Evolutionary conservation across 1,284 basidiomycete genomes (phyloP).

Genomic region (Irpex sp.): DNA sequence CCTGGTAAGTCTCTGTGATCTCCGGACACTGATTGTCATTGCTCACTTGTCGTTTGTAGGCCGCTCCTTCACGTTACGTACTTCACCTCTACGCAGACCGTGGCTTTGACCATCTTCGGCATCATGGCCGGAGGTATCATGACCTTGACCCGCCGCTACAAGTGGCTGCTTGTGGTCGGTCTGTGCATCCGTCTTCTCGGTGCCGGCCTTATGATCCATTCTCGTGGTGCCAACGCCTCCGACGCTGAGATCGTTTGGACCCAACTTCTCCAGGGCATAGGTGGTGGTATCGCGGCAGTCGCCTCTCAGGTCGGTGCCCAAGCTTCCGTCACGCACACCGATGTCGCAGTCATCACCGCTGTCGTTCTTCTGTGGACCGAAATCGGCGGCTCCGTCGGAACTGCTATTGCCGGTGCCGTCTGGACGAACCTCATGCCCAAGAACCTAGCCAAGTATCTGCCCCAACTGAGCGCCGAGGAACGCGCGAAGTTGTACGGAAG

Average conservation of each 20-base stretch:
- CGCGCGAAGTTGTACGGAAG: conserved; percentile 44
- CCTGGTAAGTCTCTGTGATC: conserved; percentile 35
- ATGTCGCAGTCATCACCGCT: conserved; percentile 82
- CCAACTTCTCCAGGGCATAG: conserved; percentile 75
- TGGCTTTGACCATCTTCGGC: conserved; percentile 64
- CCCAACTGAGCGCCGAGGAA: conserved; percentile 35
- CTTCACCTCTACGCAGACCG: conserved; percentile 53
- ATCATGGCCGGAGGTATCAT: conserved; percentile 58
- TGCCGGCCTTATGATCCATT: conserved; percentile 71
- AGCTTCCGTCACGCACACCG: conserved; percentile 70
- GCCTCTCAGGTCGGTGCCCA: conserved; percentile 76
- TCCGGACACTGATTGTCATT: neutral
- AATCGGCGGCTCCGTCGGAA: conserved; percentile 74
- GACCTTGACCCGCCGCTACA: conserved; percentile 54
- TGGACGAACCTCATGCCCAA: conserved; percentile 61
- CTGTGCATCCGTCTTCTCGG: conserved; percentile 69
- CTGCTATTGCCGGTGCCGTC: conserved; percentile 58
- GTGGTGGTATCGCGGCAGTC: conserved; percentile 75
- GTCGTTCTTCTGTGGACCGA: conserved; percentile 79
- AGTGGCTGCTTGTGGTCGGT: conserved; percentile 62
- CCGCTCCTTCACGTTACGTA: conserved; percentile 48
- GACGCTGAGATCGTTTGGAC: conserved; percentile 63
- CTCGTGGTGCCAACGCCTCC: conserved; percentile 58
- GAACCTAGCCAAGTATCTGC: conserved; percentile 51
- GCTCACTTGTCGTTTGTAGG: conserved; percentile 27